Base-by-base conservation (phyloP, 2,329 filamentous ascomycete species). In the Eurotiales sp. region DNA sequence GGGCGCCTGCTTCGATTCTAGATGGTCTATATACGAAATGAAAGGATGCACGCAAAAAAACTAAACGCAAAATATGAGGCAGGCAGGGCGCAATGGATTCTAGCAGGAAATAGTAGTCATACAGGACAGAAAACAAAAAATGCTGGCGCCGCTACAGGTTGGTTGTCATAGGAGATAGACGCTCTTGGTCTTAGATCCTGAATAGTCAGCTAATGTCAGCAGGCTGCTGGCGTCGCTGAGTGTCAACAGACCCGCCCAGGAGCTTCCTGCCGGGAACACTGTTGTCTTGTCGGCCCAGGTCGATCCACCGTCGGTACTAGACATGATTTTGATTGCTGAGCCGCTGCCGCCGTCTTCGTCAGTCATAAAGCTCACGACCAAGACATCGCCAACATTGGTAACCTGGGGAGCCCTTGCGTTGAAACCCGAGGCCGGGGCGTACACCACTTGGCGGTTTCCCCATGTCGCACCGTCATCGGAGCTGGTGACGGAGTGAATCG, bases 331-430 rank as follows among this genome's bases (percentile, higher is more conserved):
- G 25, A 21, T 39, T 12, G 41, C 42, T 23, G 45, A 41, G 2
- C 43, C 27, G 19, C 15, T 15, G 23, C 30, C 32, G n/a, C 42
- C 30, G 32, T 51, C 49, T 22, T 51, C 49, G 29, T 51, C 49
- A 11, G 49, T 52, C 30, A 46, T 43, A 29, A 52, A 52, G 34
- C 43, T 46, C 22, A 25, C 50, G 29, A 52, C 43, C 22, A 52
- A 37, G n/a, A 43, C 46, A 25, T 43, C 50, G 8, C 44, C 50
- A 4, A 52, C 50, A 8, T 52, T 52, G 50, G 23, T 34, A 22
- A 52, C 37, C 15, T 52, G 50, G 19, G 50, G 50, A 42, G 50
- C 50, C 23, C 41, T 34, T 3, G 50, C 50, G 10, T 46, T 52
- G n/a, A 27, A 41, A 1, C 44, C 44, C 17, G 22, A n/a, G 11